Evolutionary conservation across 1,139 yeast genomes (phyloP).

Genomic region (Debaryomycetaceae sp.): DNA sequence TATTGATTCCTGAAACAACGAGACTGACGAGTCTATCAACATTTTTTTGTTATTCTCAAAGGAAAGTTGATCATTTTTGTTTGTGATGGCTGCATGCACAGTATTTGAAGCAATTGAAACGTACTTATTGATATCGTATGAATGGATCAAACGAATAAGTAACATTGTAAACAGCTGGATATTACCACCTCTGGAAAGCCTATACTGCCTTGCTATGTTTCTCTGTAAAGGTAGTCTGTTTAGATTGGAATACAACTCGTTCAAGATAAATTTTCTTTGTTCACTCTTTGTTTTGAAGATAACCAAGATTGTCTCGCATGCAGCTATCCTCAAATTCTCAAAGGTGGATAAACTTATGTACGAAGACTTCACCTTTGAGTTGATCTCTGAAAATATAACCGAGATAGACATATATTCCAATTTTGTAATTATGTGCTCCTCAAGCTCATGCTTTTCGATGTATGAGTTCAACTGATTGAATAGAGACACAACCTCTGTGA

Average conservation of each 20-base stretch:
- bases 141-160: conserved; percentile 44
- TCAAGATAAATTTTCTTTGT: conserved; percentile 58
- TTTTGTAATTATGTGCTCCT: conserved; percentile 47
- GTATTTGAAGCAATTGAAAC: conserved; percentile 6
- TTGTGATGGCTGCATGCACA: not conserved
- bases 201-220: conserved; percentile 38
- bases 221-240: conserved; percentile 46
- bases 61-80: conserved; percentile 4
- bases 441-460: conserved; percentile 22
- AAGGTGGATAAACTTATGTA: conserved; percentile 10
- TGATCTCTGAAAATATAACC: conserved; percentile 30
- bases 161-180: conserved; percentile 49
- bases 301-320: conserved; percentile 36
- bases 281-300: conserved; percentile 44
- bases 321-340: conserved; percentile 29
- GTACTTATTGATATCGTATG: conserved; percentile 20
- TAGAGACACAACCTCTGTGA: conserved; percentile 6
- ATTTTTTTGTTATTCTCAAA: conserved; percentile 6
- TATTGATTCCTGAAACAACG: conserved; percentile 6
- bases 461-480: conserved; percentile 11
- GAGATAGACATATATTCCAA: conserved; percentile 46
- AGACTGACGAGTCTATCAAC: conserved; percentile 4
- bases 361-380: conserved; percentile 16
- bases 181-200: conserved; percentile 39
- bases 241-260: conserved; percentile 54